A percentile compares a stretch with the other conserved stretches of the same genome.
Evolutionary conservation across 225 moss, liverwort and hornwort species (phyloP).

Genomic region (Anthoceros angustus): DNA sequence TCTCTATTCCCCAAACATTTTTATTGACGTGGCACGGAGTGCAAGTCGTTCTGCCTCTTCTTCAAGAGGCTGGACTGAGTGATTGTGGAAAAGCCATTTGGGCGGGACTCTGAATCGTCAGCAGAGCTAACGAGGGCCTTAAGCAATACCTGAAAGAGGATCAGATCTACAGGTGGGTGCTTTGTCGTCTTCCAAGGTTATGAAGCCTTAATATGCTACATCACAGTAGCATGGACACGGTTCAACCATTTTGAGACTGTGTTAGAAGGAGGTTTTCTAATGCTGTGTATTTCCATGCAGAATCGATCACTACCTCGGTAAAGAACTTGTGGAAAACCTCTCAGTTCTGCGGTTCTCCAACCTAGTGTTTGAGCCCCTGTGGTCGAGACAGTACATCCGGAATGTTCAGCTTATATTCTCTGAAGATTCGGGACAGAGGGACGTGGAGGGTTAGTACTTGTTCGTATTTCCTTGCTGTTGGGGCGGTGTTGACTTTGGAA

Average conservation of each 20-base stretch:
- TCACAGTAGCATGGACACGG: background rate
- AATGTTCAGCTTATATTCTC: slow-evolving; percentile 68
- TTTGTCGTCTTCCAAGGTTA: background rate
- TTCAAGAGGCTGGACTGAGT: slow-evolving; percentile 75
- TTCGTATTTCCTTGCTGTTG: background rate
- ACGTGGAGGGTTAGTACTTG: slow-evolving; percentile 29
- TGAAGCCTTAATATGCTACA: background rate
- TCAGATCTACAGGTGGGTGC: slow-evolving; percentile 59
- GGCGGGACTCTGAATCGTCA: slow-evolving; percentile 50
- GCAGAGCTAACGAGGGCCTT: slow-evolving; percentile 45
- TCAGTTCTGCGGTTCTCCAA: slow-evolving; percentile 89
- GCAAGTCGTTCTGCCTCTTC: slow-evolving; percentile 52
- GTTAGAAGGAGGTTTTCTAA: background rate
- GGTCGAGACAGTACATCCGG: slow-evolving; percentile 74
- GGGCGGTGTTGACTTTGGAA: background rate
- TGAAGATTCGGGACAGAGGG: slow-evolving; percentile 48
- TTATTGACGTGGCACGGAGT: slow-evolving; percentile 56
- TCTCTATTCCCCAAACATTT: slow-evolving; percentile 64
- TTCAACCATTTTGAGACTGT: background rate
- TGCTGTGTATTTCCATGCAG: slow-evolving; percentile 19
- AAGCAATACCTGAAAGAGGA: slow-evolving; percentile 49
- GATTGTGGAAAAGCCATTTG: slow-evolving; percentile 88
- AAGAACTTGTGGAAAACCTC: slow-evolving; percentile 84
- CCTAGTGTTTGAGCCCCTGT: slow-evolving; percentile 79
- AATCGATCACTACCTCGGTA: slow-evolving; percentile 86